Evolutionary conservation across 371 early-diverging fungal genomes (phyloP).

Genomic region (Sporodiniella umbellata): DNA sequence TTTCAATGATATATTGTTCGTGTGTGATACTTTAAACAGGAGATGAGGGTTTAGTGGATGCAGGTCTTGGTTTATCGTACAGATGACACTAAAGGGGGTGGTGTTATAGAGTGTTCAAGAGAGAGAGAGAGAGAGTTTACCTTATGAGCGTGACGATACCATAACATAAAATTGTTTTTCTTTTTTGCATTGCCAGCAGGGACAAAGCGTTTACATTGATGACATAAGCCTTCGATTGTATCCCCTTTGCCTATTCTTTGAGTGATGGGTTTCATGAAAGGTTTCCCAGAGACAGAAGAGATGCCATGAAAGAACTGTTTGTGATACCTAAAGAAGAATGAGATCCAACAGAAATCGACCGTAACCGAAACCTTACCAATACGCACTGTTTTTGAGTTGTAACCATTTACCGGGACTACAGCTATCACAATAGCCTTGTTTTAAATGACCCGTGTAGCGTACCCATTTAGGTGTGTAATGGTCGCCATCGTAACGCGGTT

Average conservation of each 20-base stretch:
- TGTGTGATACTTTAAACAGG: neutral
- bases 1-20: neutral
- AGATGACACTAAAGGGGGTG: constrained; percentile 8
- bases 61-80: constrained; percentile 13
- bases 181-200: constrained; percentile 69
- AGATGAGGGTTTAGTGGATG: neutral
- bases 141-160: constrained; percentile 86
- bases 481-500: constrained; percentile 65
- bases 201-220: constrained; percentile 77
- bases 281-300: constrained; percentile 75
- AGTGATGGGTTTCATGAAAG: constrained; percentile 67
- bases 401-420: constrained; percentile 82
- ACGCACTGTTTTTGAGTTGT: constrained; percentile 86
- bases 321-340: constrained; percentile 84
- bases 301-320: constrained; percentile 85
- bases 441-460: constrained; percentile 63
- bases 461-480: constrained; percentile 84
- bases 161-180: constrained; percentile 60
- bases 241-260: constrained; percentile 51
- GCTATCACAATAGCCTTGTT: constrained; percentile 81
- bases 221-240: constrained; percentile 77
- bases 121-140: no score
- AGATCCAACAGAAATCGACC: neutral
- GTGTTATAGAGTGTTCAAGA: no score
- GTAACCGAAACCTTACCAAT: constrained; percentile 64